phyloP scores from a whole-genome alignment of 345 rosid species.

The Schrenkiella parvula region DNA sequence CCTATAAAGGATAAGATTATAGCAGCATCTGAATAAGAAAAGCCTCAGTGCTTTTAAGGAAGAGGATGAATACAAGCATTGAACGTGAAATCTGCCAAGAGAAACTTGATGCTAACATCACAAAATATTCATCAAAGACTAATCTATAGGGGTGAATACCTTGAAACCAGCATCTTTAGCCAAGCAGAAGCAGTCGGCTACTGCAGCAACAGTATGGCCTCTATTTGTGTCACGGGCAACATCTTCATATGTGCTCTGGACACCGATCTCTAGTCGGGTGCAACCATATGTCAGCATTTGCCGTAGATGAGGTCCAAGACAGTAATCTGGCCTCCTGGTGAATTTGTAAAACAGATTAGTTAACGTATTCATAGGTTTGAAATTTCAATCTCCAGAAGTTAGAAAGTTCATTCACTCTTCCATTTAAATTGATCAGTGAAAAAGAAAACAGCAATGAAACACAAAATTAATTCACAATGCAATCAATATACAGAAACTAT shows the following conservation, averaged over 20 bases:
- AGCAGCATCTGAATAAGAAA: neutral
- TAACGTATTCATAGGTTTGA: neutral
- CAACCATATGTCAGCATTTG: constrained; percentile 98
- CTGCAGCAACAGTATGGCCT: constrained; percentile 98
- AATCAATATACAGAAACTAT: neutral
- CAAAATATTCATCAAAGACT: neutral
- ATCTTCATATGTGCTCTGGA: constrained; percentile 99
- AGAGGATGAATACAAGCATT: neutral
- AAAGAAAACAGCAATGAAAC: neutral
- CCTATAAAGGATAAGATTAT: constrained; percentile 39
- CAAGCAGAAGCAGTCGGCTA: constrained; percentile 96
- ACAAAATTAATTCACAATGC: neutral
- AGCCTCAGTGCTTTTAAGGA: neutral
- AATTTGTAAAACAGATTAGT: constrained; percentile 18
- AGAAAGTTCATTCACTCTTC: neutral
- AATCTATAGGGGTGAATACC: constrained; percentile 36
- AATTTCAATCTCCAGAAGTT: neutral
- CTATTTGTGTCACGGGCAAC: constrained; percentile 97
- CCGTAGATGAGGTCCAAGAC: constrained; percentile 95
- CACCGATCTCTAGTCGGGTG: constrained; percentile 96
- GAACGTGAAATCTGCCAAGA: constrained; percentile 7
- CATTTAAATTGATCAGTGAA: neutral
- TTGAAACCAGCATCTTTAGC: constrained; percentile 99
- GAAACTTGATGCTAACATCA: constrained; percentile 2
- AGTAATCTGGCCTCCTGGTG: constrained; percentile 94